phyloP scores from a whole-genome alignment of 805 yeast genomes.

The Cyberlindnera veronae region DNA sequence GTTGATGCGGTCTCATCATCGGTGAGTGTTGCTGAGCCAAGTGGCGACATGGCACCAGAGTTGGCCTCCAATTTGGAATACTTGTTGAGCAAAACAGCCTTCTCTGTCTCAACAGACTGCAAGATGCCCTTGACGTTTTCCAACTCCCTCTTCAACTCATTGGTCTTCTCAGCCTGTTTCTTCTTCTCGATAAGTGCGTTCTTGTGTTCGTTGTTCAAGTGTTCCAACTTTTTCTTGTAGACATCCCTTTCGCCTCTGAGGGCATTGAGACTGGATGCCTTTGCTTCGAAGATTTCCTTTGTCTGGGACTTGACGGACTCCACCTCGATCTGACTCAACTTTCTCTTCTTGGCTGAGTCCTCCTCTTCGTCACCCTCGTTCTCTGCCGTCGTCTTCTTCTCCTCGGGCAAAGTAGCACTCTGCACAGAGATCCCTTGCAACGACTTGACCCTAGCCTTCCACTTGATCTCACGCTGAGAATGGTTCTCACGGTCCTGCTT shows the following conservation, averaged over 20 bases:
- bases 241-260: conserved; percentile 4
- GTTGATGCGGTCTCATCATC: background rate
- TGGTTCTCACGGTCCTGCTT: conserved; percentile 6
- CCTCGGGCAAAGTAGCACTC: background rate
- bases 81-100: background rate
- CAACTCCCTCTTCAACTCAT: background rate
- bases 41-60: background rate
- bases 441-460: background rate
- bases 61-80: background rate
- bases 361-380: background rate
- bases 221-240: background rate
- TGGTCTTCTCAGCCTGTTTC: background rate
- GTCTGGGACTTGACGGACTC: background rate
- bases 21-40: background rate
- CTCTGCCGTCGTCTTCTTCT: background rate
- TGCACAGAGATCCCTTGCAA: background rate
- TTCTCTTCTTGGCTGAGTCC: background rate
- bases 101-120: background rate
- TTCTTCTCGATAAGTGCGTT: background rate
- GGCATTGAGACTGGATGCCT: background rate
- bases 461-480: background rate
- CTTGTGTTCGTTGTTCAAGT: background rate
- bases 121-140: background rate
- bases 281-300: background rate
- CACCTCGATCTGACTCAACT: background rate